Evolutionary conservation across 768 basidiomycete species (phyloP).

Genomic region (Sporobolomyces roseus): DNA sequence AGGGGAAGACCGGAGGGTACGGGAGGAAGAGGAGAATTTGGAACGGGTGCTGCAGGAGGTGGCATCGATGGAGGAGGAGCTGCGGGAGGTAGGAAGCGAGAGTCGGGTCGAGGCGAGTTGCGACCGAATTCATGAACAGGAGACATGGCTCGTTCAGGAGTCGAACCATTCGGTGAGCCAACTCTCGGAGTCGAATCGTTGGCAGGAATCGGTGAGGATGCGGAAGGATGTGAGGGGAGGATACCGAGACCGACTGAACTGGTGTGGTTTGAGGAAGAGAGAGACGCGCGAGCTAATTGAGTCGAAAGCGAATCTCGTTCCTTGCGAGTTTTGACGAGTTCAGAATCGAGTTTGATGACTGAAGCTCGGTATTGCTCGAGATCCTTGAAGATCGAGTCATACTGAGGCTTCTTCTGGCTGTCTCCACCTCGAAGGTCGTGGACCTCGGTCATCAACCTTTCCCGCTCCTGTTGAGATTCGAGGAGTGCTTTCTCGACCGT

Average conservation of each 20-base stretch:
- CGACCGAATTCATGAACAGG: conserved; percentile 28
- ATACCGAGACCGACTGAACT: conserved; percentile 12
- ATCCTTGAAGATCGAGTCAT: conserved; percentile 68
- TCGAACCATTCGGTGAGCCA: neutral
- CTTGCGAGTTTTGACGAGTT: conserved; percentile 70
- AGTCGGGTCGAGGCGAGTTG: conserved; percentile 34
- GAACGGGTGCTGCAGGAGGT: conserved; percentile 64
- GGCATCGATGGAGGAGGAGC: conserved; percentile 84
- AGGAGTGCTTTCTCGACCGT: conserved; percentile 40
- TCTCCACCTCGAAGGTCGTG: conserved; percentile 23
- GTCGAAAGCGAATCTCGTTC: conserved; percentile 69
- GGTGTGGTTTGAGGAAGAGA: conserved; percentile 21
- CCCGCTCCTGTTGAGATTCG: conserved; percentile 42
- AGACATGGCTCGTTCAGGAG: conserved; percentile 24
- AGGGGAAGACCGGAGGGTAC: conserved; percentile 1
- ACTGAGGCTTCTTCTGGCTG: conserved; percentile 54
- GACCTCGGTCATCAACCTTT: conserved; percentile 33
- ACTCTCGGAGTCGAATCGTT: neutral
- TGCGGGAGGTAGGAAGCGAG: conserved; percentile 60
- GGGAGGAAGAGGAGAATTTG: conserved; percentile 20
- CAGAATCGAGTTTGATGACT: conserved; percentile 69
- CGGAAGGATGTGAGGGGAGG: neutral
- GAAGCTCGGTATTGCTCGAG: conserved; percentile 72
- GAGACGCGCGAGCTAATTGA: conserved; percentile 35
- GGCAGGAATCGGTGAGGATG: neutral